Evolutionary conservation across 345 rosid species (phyloP), one percentile per base, ranked within the genome.

Genomic region (Lepidium africanum): DNA sequence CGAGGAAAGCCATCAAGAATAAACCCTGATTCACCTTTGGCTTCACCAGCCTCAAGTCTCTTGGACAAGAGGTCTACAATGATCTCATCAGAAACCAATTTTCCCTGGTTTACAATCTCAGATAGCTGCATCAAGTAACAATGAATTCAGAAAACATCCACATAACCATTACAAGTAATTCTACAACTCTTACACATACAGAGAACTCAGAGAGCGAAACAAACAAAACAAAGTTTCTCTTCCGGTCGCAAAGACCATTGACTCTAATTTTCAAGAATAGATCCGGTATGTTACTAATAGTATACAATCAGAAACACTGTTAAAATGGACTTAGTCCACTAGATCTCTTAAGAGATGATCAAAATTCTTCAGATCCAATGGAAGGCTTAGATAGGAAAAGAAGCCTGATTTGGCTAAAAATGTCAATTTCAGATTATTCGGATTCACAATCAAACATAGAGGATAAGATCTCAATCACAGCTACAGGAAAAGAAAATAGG

Each of bases 1-100:
- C 97, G 88, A 43, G 99, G 99, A 70, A 94, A 94, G 37, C 99
- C 97, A 72, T 91, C 99, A 21, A 91, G 95, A 63, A 94, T 86
- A 70, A 93, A 94, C 5, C 96, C 96, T 3, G 91, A 81, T 85
- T 91, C 96, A n/a, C 95, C 96, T 78, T 81, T 85, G 1, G 86
- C 82, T 73, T 89, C 90, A 59, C 96, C 96, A 50, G 90, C 81
- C 43, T 81, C 81, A 10, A 94, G 92, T 66, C 97, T 83, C 77
- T 91, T 91, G 1, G 96, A 85, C 76, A 94, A 74, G 25, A 94
- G 65, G 59, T 76, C 81, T 2, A 91, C 70, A 27, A 91, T 85
- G 54, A 85, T 84, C 79, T 89, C 96, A 78, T 94, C 97, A 0
- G 95, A 91, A 32, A 94, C 96, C 77, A 94, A 75, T 63, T 89